Evolutionary conservation across 164 flowering plant species (phyloP).

Genomic region (Aristolochia fimbriata): DNA sequence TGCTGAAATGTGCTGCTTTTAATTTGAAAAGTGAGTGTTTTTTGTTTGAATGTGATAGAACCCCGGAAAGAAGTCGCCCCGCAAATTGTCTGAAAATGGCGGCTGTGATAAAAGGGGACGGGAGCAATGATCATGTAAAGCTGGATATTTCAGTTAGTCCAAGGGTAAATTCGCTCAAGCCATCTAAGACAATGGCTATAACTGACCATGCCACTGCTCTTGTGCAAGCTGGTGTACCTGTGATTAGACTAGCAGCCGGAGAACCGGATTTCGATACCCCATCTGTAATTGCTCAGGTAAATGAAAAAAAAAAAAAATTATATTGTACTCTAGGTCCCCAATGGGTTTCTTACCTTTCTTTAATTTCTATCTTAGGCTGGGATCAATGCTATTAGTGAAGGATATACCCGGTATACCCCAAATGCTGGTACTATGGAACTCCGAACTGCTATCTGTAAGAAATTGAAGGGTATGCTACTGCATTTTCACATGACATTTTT

Average conservation of each 20-base stretch:
- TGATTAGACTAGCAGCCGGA: slow-evolving; percentile 83
- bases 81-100: slow-evolving; percentile 13
- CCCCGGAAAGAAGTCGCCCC: slow-evolving; percentile 14
- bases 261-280: slow-evolving; percentile 99
- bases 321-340: no score
- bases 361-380: slow-evolving; percentile 52
- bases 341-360: no score
- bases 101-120: slow-evolving; percentile 32
- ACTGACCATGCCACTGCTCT: slow-evolving; percentile 94
- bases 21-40: not conserved
- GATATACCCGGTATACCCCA: slow-evolving; percentile 83
- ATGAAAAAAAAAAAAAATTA: no score
- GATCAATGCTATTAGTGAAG: slow-evolving; percentile 86
- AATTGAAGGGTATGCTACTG: slow-evolving; percentile 61
- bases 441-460: slow-evolving; percentile 76
- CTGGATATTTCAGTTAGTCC: slow-evolving; percentile 72
- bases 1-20: not conserved
- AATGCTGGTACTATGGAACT: slow-evolving; percentile 86
- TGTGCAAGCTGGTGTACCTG: slow-evolving; percentile 82
- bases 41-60: slow-evolving; percentile 13
- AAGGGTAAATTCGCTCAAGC: slow-evolving; percentile 79
- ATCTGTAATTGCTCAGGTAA: slow-evolving; percentile 63
- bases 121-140: slow-evolving; percentile 21
- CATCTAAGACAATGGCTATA: slow-evolving; percentile 84
- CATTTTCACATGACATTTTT: not conserved